Percentiles rank a stretch among this genome's conserved stretches.
Evolutionary conservation across 129 eudicot genomes (phyloP).

Genomic region (Silybum marianum): DNA sequence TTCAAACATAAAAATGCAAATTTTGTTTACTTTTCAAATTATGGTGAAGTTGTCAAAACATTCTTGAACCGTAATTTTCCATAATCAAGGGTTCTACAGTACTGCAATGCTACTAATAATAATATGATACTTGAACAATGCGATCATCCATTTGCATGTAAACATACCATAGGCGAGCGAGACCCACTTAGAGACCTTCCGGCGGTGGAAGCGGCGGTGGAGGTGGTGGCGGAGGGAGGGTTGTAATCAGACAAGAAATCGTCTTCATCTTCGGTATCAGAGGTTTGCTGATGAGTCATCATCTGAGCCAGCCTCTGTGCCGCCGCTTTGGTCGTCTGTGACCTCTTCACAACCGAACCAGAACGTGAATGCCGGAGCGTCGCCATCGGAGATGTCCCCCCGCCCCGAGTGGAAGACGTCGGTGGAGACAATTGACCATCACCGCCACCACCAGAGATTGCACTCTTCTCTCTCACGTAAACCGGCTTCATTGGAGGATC

Average conservation of each 20-base stretch:
- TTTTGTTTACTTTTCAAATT: not conserved
- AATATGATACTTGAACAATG: not conserved
- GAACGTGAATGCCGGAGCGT: slow-evolving; percentile 61
- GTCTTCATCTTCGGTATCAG: slow-evolving; percentile 67
- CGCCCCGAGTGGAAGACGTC: slow-evolving; percentile 9
- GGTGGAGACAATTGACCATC: slow-evolving; percentile 32
- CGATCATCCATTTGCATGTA: not conserved
- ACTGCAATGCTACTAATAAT: not conserved
- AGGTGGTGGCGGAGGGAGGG: slow-evolving; percentile 38
- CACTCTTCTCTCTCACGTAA: slow-evolving; percentile 23
- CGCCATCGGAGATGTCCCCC: slow-evolving; percentile 30
- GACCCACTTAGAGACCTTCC: slow-evolving; percentile 53
- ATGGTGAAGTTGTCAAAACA: not conserved
- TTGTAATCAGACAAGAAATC: slow-evolving; percentile 55
- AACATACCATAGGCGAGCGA: slow-evolving; percentile 58
- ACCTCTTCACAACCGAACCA: slow-evolving; percentile 45
- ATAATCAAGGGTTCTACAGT: not conserved
- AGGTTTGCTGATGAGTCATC: slow-evolving; percentile 64
- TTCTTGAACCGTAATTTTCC: not conserved
- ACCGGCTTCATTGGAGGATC: slow-evolving; percentile 27
- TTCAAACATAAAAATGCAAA: not conserved
- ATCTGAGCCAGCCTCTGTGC: slow-evolving; percentile 78
- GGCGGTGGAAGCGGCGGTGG: slow-evolving; percentile 27
- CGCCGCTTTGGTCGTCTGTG: slow-evolving; percentile 75
- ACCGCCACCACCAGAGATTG: slow-evolving; percentile 18